Base-by-base conservation (phyloP, 208 protist genomes). In the Wallacemonas rigidus region DNA sequence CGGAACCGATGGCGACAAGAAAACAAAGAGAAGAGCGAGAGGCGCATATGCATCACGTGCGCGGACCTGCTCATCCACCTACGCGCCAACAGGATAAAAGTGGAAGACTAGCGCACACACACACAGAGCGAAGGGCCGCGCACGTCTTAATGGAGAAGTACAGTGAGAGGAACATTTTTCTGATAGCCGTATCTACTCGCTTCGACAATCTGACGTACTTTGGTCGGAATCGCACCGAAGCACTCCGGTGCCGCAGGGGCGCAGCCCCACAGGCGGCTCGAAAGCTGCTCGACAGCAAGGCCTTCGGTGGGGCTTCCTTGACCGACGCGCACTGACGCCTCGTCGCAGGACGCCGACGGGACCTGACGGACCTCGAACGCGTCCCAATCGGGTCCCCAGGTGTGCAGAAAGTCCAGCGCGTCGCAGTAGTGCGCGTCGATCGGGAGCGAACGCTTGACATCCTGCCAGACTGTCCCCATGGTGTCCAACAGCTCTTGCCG, bases 361-460 rank as follows among this genome's bases (percentile, higher is more conserved):
- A 54, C 26, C 56, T 51, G 35, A 6, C 51, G 9, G 9, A 41
- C 14, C 40, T 53, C 51, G 40, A 45, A 39, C 39, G 61, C 63
- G 53, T 65, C 60, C 75, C 69, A 80, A 2, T 61, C 74, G 2
- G 61, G 62, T 26, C 75, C 75, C 75, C 75, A 80, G 38, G 40
- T 50, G 2, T 55, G 48, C 45, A 75, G 17, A 50, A 74, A 71
- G 53, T 80, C 75, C 26, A 56, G n/a, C 2, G 55, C 17, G 44
- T 80, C 69, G 57, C 71, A 80, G 69, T 74, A 80, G 38, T 63
- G 47, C 14, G 69, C 58, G n/a, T 75, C 75, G 43, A 80, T 36
- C 9, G 75, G 75, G 12, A 80, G 45, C 3, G n/a, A 7, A 5
- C 11, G 36, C 53, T 75, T 74, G 1, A 75, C 57, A 6, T 77